Evolutionary conservation across 768 basidiomycete genomes (phyloP), one percentile per base, ranked within the genome.

Genomic region (Phylloporus sp.): DNA sequence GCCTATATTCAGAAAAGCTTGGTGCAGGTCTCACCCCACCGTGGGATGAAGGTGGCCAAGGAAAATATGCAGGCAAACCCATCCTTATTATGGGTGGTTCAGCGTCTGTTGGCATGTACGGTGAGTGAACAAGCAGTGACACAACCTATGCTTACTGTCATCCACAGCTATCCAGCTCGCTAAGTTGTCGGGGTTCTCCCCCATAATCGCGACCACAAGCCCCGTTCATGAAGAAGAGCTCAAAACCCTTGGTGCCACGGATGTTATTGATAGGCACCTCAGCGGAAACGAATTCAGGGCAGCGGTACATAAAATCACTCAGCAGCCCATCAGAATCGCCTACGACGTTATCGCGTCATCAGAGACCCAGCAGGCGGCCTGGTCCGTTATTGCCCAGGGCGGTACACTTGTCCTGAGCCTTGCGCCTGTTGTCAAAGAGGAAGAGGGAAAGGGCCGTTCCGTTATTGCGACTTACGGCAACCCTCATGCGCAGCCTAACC

Each of bases 41-140:
- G 5, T 67, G 74, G 59, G 62, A 50, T 3, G 44, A 63, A 6
- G 63, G 57, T 0, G 70, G 69, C 20, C 54, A 54, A 34, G 73
- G 65, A 1, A 73, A 69, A 39, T 78, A 78, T 51, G 50, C 64
- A 1, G 73, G 64, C 1, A 68, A 68, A 9, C 72, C 79, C 1
- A 71, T 80, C 16, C 55, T 81, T 43, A 69, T 81, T 49, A 57
- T 77, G 27, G 80, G 79, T n/a, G 79, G 79, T 5, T 62, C 76
- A 6, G 70, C 71, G 11, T 75, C 75, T 18, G 77, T 79, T 0
- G 79, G 79, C n/a, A 73, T 72, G 65, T 74, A 66, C 41, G 69
- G 78, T 75, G 54, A 53, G 69, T 59, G n/a, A 41, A 49, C 24
- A 22, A 2, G 5, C 16, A 3, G 10, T 6, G 23, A 16, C 10